These are phyloP conservation scores for Paramecium primaurelia DNA, from an alignment of 73 alveolate species.

Conservation along the genomic window DNA sequence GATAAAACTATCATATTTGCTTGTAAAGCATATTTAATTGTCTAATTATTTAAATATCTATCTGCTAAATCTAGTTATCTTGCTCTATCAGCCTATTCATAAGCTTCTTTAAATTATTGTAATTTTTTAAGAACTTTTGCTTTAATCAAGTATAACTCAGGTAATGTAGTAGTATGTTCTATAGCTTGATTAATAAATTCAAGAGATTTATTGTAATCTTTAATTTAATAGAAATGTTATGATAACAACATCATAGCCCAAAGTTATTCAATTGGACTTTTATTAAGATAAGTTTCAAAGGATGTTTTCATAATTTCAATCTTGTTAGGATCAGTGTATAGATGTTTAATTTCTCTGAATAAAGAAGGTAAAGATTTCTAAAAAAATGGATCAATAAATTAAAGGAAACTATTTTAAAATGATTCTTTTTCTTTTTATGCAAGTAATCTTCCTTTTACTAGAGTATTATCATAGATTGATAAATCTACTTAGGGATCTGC, in stretches of 20 bases:
- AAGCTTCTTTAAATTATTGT: conserved; percentile 76
- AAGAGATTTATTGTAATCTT: conserved; percentile 79
- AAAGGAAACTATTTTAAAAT: conserved; percentile 29
- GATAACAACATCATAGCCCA: conserved; percentile 73
- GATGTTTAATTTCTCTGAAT: conserved; percentile 68
- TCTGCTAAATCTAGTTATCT: conserved; percentile 91
- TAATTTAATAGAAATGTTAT: conserved; percentile 74
- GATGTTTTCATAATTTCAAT: conserved; percentile 61
- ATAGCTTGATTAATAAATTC: conserved; percentile 81
- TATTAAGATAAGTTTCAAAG: conserved; percentile 57
- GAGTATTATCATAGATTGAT: not conserved
- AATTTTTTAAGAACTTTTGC: conserved; percentile 78
- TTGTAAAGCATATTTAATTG: conserved; percentile 76
- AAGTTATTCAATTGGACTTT: conserved; percentile 63
- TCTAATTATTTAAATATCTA: conserved; percentile 90
- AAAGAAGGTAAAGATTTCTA: conserved; percentile 76
- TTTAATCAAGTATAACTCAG: conserved; percentile 85
- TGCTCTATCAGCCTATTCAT: conserved; percentile 75
- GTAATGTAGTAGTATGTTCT: conserved; percentile 85
- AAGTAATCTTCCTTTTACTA: conserved; percentile 28
- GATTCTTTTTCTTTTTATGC: conserved; percentile 50
- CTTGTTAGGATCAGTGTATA: conserved; percentile 36
- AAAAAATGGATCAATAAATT: conserved; percentile 52
- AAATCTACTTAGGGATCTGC: not conserved
- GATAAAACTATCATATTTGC: conserved; percentile 75